Percentiles rank a stretch among this genome's conserved stretches.
Evolutionary conservation across 176 grass and related monocot species (phyloP).

Genomic region (Avena insularis): DNA sequence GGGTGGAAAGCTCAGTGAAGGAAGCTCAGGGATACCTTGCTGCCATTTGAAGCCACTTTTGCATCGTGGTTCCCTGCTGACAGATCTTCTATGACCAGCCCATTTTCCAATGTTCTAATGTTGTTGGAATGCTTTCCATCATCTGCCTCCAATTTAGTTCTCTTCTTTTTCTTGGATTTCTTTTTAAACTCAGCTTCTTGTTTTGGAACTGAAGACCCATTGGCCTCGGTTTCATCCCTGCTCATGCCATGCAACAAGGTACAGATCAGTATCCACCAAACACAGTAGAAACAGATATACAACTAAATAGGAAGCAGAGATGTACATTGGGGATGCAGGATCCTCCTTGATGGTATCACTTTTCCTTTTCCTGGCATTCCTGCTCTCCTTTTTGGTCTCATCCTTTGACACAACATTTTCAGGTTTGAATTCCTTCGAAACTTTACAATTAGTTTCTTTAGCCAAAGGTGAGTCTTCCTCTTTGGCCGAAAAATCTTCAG

Average conservation of each 20-base stretch:
- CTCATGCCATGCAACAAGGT: slow-evolving; percentile 23
- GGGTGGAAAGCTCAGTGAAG: slow-evolving; percentile 3
- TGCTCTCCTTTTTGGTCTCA: slow-evolving; percentile 26
- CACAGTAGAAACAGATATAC: background rate
- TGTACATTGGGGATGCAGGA: slow-evolving; percentile 43
- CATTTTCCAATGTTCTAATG: slow-evolving; percentile 68
- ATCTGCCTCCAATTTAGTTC: slow-evolving; percentile 36
- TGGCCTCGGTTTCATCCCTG: slow-evolving; percentile 44
- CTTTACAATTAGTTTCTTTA: slow-evolving; percentile 45
- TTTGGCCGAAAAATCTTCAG: slow-evolving; percentile 55
- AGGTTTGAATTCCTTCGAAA: slow-evolving; percentile 22
- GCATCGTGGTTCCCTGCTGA: slow-evolving; percentile 66
- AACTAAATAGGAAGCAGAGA: slow-evolving; percentile 28
- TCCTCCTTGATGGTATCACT: slow-evolving; percentile 40
- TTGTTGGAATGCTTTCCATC: slow-evolving; percentile 50
- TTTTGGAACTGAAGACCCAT: slow-evolving; percentile 37
- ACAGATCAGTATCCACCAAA: background rate
- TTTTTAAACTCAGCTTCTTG: slow-evolving; percentile 54
- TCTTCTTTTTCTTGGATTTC: slow-evolving; percentile 69
- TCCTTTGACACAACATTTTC: slow-evolving; percentile 13
- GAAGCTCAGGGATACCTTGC: slow-evolving; percentile 52
- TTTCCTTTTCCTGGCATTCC: slow-evolving; percentile 45
- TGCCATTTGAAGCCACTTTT: slow-evolving; percentile 72
- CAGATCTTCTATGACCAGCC: slow-evolving; percentile 82
- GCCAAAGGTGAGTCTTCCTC: slow-evolving; percentile 42